These are phyloP conservation scores for Capillidium heterosporum DNA, from an alignment of 371 early-diverging fungal genomes.

Conservation along the genomic window DNA sequence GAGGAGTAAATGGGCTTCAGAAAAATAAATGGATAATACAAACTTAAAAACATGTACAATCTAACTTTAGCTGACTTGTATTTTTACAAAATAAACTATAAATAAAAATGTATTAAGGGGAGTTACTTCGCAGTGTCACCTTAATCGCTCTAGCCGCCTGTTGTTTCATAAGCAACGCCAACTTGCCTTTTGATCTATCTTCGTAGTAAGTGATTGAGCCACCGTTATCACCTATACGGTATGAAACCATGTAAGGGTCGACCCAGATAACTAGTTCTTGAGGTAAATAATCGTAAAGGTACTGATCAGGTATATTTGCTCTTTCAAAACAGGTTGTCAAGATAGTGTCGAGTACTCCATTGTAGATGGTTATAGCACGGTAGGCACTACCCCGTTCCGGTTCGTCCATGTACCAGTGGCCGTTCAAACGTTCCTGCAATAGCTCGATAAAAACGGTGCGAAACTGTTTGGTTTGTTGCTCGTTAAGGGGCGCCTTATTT, in stretches of 20 bases:
- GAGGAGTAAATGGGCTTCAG: too few species aligned
- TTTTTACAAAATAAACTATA: too few species aligned
- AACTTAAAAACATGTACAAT: too few species aligned
- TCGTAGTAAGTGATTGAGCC: conserved; percentile 43
- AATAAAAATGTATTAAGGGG: not conserved
- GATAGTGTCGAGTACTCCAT: conserved; percentile 38
- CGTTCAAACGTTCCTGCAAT: conserved; percentile 18
- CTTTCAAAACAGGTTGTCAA: conserved; percentile 17
- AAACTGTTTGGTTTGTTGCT: conserved; percentile 15
- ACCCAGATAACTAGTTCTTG: conserved; percentile 59
- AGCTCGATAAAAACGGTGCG: conserved; percentile 17
- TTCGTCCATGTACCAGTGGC: conserved; percentile 49
- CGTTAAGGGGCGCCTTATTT: conserved; percentile 18
- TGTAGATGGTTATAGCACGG: conserved; percentile 48
- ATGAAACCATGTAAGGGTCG: conserved; percentile 52
- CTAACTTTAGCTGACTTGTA: too few species aligned
- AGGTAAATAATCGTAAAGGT: conserved; percentile 18
- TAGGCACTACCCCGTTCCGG: conserved; percentile 49
- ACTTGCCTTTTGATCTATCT: conserved; percentile 34
- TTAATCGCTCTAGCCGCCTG: conserved; percentile 1
- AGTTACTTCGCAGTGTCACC: not conserved
- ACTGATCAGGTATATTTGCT: not conserved
- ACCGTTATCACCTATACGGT: conserved; percentile 54
- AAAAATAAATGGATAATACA: too few species aligned
- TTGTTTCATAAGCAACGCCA: conserved; percentile 24